phyloP scores from a whole-genome alignment of 164 flowering plant species.

The Macadamia tetraphylla region DNA sequence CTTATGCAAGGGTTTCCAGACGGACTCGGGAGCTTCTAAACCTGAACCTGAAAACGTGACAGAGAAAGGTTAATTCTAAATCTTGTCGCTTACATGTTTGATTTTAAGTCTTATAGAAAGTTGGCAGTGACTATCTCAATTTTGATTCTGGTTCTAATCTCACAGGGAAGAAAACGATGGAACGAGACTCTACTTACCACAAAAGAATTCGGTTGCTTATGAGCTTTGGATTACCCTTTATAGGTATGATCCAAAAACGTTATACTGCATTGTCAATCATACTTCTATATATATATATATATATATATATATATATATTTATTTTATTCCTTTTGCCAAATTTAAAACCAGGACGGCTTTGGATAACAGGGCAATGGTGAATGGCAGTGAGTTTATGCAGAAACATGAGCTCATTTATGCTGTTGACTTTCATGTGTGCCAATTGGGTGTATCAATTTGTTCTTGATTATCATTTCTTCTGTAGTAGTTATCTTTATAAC shows the following conservation, averaged over 20 bases:
- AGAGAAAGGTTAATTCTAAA: constrained; percentile 27
- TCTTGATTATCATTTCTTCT: background rate
- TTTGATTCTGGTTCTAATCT: constrained; percentile 1
- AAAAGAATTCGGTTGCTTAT: constrained; percentile 85
- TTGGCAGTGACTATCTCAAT: background rate
- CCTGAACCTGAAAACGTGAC: constrained; percentile 23
- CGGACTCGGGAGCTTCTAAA: constrained; percentile 34
- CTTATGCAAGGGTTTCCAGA: constrained; percentile 54
- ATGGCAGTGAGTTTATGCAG: constrained; percentile 65
- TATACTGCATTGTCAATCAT: background rate
- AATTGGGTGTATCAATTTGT: constrained; percentile 44
- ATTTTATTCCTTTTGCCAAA: background rate
- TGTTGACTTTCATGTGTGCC: constrained; percentile 50
- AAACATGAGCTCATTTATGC: constrained; percentile 68
- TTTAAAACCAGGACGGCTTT: background rate
- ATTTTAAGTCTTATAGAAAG: background rate
- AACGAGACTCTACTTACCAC: constrained; percentile 61
- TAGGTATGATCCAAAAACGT: constrained; percentile 33
- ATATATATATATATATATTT: background rate
- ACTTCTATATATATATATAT: too few relatives aligned
- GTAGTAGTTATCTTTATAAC: background rate
- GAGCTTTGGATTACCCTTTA: constrained; percentile 56
- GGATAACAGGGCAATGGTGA: constrained; percentile 42
- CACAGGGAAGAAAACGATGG: constrained; percentile 56
- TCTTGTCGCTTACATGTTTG: background rate